Evolutionary conservation across 495 filamentous ascomycete genomes (phyloP).

Genomic region (Penicillium psychrofluorescens): DNA sequence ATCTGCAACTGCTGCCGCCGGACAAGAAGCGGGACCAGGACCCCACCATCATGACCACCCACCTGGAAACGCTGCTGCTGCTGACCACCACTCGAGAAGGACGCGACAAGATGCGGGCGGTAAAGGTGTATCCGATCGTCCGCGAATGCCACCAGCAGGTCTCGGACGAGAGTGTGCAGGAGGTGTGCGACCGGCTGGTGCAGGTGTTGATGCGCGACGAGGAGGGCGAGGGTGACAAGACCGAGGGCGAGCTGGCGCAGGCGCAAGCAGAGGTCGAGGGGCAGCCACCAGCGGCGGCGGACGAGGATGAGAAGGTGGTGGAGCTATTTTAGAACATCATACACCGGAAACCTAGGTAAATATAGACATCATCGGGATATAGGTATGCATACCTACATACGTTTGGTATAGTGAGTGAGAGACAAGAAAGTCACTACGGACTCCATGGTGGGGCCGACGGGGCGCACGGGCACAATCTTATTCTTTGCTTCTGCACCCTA

Average conservation of each 20-base stretch:
- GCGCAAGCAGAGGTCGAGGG: constrained; percentile 14
- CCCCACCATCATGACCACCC: constrained; percentile 65
- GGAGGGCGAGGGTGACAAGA: constrained; percentile 26
- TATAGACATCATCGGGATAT: neutral
- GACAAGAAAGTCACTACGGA: no score
- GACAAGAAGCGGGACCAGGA: constrained; percentile 82
- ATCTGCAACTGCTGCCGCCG: constrained; percentile 78
- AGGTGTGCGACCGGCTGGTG: constrained; percentile 82
- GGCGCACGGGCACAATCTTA: no score
- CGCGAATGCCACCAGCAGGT: constrained; percentile 77
- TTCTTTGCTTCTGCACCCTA: no score
- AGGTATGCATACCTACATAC: no score
- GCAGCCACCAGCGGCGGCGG: constrained; percentile 6
- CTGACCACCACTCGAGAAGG: constrained; percentile 73
- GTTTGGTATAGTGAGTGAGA: no score
- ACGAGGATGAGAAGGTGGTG: constrained; percentile 36
- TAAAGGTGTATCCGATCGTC: constrained; percentile 85
- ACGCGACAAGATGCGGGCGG: constrained; percentile 59
- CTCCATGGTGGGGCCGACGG: no score
- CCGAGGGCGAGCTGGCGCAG: constrained; percentile 9
- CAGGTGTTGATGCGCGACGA: constrained; percentile 88
- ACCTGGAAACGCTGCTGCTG: constrained; percentile 79
- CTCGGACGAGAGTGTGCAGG: constrained; percentile 72
- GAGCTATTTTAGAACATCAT: constrained; percentile 25
- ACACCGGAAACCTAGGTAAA: neutral